These are phyloP conservation scores for Fusarium agapanthi DNA, from an alignment of 2,329 filamentous ascomycete genomes.

Conservation along the genomic window DNA sequence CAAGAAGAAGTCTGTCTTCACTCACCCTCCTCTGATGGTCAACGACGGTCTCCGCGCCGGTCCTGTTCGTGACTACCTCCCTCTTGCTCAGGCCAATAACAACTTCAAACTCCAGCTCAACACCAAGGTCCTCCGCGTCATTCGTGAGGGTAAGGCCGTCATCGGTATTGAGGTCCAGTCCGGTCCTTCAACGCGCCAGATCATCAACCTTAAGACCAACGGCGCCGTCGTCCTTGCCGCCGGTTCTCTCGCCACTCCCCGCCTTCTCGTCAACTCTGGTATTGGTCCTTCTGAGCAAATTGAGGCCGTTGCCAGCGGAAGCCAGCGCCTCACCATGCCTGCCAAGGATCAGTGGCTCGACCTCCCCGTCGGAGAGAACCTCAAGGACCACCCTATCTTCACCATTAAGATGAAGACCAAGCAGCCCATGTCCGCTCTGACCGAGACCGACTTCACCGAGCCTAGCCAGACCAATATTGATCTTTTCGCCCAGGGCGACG, in stretches of 20 bases:
- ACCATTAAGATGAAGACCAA: conserved; percentile 52
- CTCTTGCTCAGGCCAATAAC: conserved; percentile 63
- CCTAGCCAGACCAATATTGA: conserved; percentile 44
- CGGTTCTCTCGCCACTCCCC: conserved; percentile 74
- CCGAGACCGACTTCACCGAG: conserved; percentile 31
- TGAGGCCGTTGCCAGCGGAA: conserved; percentile 58
- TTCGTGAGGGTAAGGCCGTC: conserved; percentile 68
- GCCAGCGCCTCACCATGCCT: conserved; percentile 62
- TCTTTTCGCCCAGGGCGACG: conserved; percentile 48
- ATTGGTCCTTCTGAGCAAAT: conserved; percentile 72
- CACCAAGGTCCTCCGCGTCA: conserved; percentile 72
- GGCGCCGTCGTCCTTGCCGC: conserved; percentile 69
- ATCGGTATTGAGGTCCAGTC: conserved; percentile 76
- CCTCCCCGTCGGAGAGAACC: conserved; percentile 66
- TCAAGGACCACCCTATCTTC: conserved; percentile 64
- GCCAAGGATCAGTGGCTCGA: conserved; percentile 62
- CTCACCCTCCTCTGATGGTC: conserved; percentile 66
- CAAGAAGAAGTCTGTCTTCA: conserved; percentile 72
- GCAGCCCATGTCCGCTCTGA: conserved; percentile 47
- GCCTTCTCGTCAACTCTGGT: conserved; percentile 67
- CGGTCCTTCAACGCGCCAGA: conserved; percentile 56
- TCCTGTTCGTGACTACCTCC: conserved; percentile 76
- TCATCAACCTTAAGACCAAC: conserved; percentile 38
- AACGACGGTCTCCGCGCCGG: conserved; percentile 72
- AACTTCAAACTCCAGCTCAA: conserved; percentile 76